Evolutionary conservation across 192 early-diverging fungal species (phyloP).

Genomic region (Coemansia sp.): DNA sequence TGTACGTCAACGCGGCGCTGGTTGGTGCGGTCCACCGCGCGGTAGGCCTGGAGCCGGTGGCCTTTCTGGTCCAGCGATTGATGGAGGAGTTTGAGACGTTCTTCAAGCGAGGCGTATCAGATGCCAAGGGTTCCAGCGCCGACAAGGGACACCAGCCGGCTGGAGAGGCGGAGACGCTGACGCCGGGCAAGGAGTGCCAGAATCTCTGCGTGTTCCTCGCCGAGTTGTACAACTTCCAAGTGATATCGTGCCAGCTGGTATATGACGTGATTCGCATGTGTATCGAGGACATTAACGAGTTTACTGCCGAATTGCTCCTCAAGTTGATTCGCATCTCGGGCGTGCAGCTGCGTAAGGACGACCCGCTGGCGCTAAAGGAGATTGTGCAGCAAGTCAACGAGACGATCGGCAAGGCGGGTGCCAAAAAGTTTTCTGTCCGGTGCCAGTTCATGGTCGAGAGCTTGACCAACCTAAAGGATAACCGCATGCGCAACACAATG

Average conservation of each 20-base stretch:
- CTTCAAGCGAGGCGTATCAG: slow-evolving; percentile 42
- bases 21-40: slow-evolving; percentile 76
- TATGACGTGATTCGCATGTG: slow-evolving; percentile 82
- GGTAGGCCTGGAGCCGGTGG: slow-evolving; percentile 85
- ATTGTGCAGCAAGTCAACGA: slow-evolving; percentile 64
- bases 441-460: slow-evolving; percentile 95
- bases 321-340: slow-evolving; percentile 71
- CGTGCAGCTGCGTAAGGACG: slow-evolving; percentile 84
- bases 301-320: slow-evolving; percentile 87
- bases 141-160: neutral
- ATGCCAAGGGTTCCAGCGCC: slow-evolving; percentile 16
- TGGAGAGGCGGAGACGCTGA: slow-evolving; percentile 26
- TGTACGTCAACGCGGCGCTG: slow-evolving; percentile 85
- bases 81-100: slow-evolving; percentile 69
- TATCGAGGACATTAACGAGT: slow-evolving; percentile 69
- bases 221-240: slow-evolving; percentile 89
- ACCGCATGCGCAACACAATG: slow-evolving; percentile 70
- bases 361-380: slow-evolving; percentile 88
- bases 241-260: slow-evolving; percentile 78
- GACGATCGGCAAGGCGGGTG: slow-evolving; percentile 23
- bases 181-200: slow-evolving; percentile 67
- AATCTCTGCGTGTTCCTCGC: slow-evolving; percentile 80
- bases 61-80: slow-evolving; percentile 73
- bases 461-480: slow-evolving; percentile 90
- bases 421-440: slow-evolving; percentile 55